Base-by-base conservation (phyloP, 139 green algal species). In the Auxenochlorella pyrenoidosa region DNA sequence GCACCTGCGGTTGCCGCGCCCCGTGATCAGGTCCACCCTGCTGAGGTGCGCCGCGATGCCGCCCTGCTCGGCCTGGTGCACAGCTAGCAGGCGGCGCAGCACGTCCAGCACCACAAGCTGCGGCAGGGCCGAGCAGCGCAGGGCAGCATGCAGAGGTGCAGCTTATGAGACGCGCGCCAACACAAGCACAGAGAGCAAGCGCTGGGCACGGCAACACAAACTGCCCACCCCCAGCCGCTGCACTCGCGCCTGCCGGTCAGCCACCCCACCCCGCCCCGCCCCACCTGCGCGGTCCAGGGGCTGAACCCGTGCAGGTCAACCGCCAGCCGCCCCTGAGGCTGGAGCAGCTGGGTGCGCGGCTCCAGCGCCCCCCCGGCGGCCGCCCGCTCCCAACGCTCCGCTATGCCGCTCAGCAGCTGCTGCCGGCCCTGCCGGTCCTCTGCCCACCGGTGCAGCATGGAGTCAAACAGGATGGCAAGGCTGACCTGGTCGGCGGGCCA, bases 81-180 rank as follows among this genome's bases (percentile, higher is more conserved):
- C 28, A 32, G 28, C 28, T 30, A 78, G 41, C 75, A 89, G 86
- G 8, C 32, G 12, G 22, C 19, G 38, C 38, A 90, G 82, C 58
- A 75, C 73, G 32, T 22, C 36, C 87, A 90, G 80, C 71, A 88
- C 81, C 19, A 82, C 82, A 54, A 90, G 80, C 80, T 90, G 54
- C 54, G 22, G 54, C 54, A 63, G 54, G 54, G 54, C 54, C 54
- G 18, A 13, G 54, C 54, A 63, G 47, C 47, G 47, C 47, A 10
- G 10, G 47, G 47, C 47, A 54, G 47, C 47, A 10, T 10, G 47
- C 47, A 18, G 47, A 54, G 47, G 8, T 10, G 10, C 8, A 10
- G 47, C 47, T n/a, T n/a, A n/a, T n/a, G n/a, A n/a, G n/a, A n/a
- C n/a, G n/a, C n/a, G n/a, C n/a, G n/a, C n/a, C n/a, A n/a, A n/a